Base-by-base conservation (phyloP, 805 yeast species). In the Pichia scutulata region DNA sequence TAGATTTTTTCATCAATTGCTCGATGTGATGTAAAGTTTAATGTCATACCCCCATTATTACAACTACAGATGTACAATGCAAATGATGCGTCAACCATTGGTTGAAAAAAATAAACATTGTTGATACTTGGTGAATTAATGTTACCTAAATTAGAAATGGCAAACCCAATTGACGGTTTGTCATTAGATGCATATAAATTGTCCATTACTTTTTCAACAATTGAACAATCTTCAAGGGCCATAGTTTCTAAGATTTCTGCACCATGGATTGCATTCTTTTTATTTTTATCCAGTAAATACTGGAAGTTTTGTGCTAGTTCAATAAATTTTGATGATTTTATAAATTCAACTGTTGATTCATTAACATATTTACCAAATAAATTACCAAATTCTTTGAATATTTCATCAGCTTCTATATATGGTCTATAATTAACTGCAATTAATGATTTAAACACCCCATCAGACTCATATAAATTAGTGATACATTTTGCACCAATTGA, bases 21-120 rank as follows among this genome's bases (percentile, higher is more conserved):
- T n/a, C 57, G 40, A 22, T 54, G 50, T 2, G 50, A 39, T 18
- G 40, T 44, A 16, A 49, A 49, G n/a, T 51, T 51, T 9, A 54
- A 19, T 25, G 43, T 18, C 10, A 54, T 19, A 10, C 44, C 52
- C 6, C 28, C 45, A 14, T 39, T 25, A 18, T 23, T 13, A 13
- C 46, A 46, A 10, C 49, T 37, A 18, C 43, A 16, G 13, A 49
- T 14, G 25, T 54, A 52, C 18, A 52, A 30, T n/a, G 43, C 53
- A 45, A 51, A 54, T n/a, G 46, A 46, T 4, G 53, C 41, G 36
- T 54, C 54, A 19, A 54, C 51, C 48, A 51, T 41, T 18, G 56
- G 44, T 40, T 54, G 56, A 39, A 49, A 54, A 47, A 54, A 54
- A 42, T 50, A 54, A 7, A 43, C 46, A 9, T 39, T 16, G 12